These are phyloP conservation scores for Nakazawaea ambrosiae DNA, from an alignment of 805 yeast genomes.

Conservation along the genomic window DNA sequence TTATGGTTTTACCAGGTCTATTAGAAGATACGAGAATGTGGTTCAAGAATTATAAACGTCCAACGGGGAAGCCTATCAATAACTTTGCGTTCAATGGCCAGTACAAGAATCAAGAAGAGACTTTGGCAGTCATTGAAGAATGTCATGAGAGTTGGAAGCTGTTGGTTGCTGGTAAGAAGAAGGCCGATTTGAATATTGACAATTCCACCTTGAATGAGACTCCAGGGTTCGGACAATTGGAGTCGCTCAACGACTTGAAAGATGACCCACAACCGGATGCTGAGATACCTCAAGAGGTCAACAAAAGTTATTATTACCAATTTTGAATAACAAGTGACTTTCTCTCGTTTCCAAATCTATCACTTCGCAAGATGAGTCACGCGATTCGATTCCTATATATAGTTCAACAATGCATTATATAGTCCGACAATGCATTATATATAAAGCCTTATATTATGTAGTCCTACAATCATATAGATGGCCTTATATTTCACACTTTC, in stretches of 20 bases:
- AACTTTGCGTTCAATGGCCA: slow-evolving; percentile 69
- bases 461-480: too few relatives aligned
- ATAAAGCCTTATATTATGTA: too few relatives aligned
- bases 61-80: slow-evolving; percentile 74
- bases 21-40: slow-evolving; percentile 63
- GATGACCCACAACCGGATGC: slow-evolving; percentile 21
- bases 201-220: slow-evolving; percentile 31
- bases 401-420: too few relatives aligned
- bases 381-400: too few relatives aligned
- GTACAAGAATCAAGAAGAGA: slow-evolving; percentile 49
- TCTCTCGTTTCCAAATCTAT: too few relatives aligned
- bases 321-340: not conserved
- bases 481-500: too few relatives aligned
- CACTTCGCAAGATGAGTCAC: too few relatives aligned
- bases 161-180: slow-evolving; percentile 38
- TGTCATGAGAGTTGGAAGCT: slow-evolving; percentile 65
- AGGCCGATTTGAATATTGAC: slow-evolving; percentile 28
- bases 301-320: slow-evolving; percentile 25
- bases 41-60: slow-evolving; percentile 81
- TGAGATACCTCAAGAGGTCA: slow-evolving; percentile 31
- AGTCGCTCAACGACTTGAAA: slow-evolving; percentile 13
- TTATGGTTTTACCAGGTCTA: slow-evolving; percentile 61
- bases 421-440: too few relatives aligned
- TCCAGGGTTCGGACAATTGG: slow-evolving; percentile 22
- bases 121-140: slow-evolving; percentile 53